phyloP scores from a whole-genome alignment of 805 yeast species.

The Kazachstania psychrophila region DNA sequence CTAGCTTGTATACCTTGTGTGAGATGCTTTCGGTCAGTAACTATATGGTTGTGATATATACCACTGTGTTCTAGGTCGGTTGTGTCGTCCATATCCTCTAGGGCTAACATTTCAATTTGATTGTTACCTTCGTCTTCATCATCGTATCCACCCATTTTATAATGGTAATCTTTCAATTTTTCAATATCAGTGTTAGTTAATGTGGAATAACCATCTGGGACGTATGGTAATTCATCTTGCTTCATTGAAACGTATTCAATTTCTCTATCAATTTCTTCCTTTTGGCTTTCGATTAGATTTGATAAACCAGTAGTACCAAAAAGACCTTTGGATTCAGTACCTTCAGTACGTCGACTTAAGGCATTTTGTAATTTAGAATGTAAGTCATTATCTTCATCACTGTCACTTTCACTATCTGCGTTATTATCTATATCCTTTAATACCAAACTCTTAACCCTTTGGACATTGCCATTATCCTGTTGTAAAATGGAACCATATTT shows the following conservation, averaged over 20 bases:
- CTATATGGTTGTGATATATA: neutral
- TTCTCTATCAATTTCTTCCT: constrained; percentile 8
- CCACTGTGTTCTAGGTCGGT: constrained; percentile 6
- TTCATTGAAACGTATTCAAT: constrained; percentile 36
- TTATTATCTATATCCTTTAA: constrained; percentile 20
- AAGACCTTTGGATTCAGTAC: constrained; percentile 7
- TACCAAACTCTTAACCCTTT: constrained; percentile 23
- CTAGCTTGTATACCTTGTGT: neutral
- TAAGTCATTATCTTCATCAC: constrained; percentile 16
- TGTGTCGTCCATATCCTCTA: constrained; percentile 1
- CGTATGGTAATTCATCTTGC: constrained; percentile 33
- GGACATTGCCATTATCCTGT: constrained; percentile 8
- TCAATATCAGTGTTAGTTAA: constrained; percentile 28
- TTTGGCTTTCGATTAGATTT: neutral
- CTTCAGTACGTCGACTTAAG: constrained; percentile 19
- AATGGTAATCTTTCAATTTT: constrained; percentile 14
- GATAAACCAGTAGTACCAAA: constrained; percentile 1
- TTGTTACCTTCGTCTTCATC: constrained; percentile 4
- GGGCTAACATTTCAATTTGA: constrained; percentile 10
- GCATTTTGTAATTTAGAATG: constrained; percentile 27
- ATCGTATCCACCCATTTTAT: neutral
- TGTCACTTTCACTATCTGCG: constrained; percentile 11
- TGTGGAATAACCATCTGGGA: constrained; percentile 39
- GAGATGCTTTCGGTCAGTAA: neutral
- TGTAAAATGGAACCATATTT: constrained; percentile 23